Evolutionary conservation across 2,329 filamentous ascomycete genomes (phyloP), one percentile per base, ranked within the genome.

Genomic region (Aureobasidium subglaciale): DNA sequence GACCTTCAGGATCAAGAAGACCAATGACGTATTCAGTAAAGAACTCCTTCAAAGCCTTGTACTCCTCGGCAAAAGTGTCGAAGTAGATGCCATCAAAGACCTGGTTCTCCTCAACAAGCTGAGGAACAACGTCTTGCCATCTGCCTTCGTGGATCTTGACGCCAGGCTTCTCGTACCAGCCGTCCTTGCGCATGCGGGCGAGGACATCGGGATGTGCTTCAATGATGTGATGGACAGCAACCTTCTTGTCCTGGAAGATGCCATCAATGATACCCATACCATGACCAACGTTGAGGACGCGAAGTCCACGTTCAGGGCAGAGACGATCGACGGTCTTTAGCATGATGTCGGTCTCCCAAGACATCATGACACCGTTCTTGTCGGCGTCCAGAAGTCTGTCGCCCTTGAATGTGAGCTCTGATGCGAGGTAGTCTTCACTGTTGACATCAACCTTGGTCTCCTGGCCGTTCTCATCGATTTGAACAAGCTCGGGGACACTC

Each of bases 51-150:
- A 97, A 82, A 68, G 92, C 88, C 2, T 78, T 77, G 71, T 97
- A 99, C 60, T 93, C 88, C 73, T 99, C 93, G 6, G 90, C 93
- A 70, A 97, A 97, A 0, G 93, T 99, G 68, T 99, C 93, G 66
- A 96, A 97, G 75, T 97, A 99, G 62, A 99, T 76, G 10, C 70
- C 75, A 58, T 78, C 75, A 53, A 78, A 74, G 20, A 67, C 62
- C 5, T 56, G 66, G 35, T 70, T 73, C 56, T 74, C 65, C 57
- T 72, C 71, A 3, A 75, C 65, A 0, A 78, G 67, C 32, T 67
- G 67, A 1, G 74, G 74, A 2, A 78, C 65, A 8, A 78, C 65
- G 37, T 78, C 75, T 61, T 78, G 75, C 75, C 75, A 78, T 27
- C 70, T 67, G 24, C 75, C 75, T 59, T 75, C 73, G 56, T 77